Evolutionary conservation across 129 eudicot species (phyloP), one percentile per base, ranked within the genome.

Genomic region (Solidago caesia): DNA sequence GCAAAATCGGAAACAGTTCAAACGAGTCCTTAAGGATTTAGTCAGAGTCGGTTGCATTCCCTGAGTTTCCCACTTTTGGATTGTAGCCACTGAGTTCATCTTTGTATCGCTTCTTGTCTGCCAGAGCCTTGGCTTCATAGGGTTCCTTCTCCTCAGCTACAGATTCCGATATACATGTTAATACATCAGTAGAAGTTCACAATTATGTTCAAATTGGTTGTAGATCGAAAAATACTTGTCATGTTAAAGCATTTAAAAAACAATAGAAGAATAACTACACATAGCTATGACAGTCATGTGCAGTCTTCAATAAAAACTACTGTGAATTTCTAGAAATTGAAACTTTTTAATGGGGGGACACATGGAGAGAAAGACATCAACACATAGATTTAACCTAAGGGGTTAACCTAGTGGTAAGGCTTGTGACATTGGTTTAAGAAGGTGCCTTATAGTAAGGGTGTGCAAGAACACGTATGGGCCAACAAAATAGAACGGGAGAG

Each of bases 91-190:
- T 81, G 63, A 88, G 43, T 75, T 90, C 81, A 52, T 88, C 89
- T 42, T 4, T 56, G 81, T 90, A 90, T 8, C 96, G 89, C 66
- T 83, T 83, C 68, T 84, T 87, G 67, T 88, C 96, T 6, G 85
- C 94, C 65, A 74, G 81, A 13, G 96, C 93, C 81, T 76, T 87
- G 7, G 91, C 91, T 84, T 90, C 93, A 71, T 83, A 90, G 47
- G 96, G 96, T 80, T 80, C 94, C 81, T 82, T 90, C 82, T 90
- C 91, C 68, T 74, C 94, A 66, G 84, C 94, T 87, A 84, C 80
- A 81, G 55, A 68, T 43, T 15, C 63, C 56, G 56, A 57, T 29
- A 73, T 15, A 26, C 9, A 44, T 15, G 41, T 68, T 10, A 56
- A 52, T 27, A 48, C 61, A 9, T 26, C 44, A 11, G 52, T 14